These are phyloP conservation scores for Dioscorea cayenensis DNA, from an alignment of 116 monocot genomes.

Conservation along the genomic window DNA sequence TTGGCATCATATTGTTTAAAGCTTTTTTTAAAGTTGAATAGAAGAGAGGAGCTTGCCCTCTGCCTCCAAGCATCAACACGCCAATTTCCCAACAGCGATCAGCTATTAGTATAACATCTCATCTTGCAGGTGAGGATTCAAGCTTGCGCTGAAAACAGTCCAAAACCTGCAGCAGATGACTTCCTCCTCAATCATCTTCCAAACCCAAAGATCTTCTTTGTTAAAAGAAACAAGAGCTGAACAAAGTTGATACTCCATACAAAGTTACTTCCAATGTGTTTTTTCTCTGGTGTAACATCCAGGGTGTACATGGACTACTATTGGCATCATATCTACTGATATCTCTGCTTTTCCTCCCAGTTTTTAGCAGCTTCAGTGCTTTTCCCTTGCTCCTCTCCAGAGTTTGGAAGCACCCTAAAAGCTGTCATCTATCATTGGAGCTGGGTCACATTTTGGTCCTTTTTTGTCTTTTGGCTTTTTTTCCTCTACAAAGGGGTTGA, in stretches of 20 bases:
- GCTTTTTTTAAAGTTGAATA: too few relatives aligned
- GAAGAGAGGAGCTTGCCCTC: too few relatives aligned
- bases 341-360: constrained; percentile 28
- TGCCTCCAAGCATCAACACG: too few relatives aligned
- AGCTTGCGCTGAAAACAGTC: constrained; percentile 14
- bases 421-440: constrained; percentile 36
- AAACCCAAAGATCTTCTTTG: constrained; percentile 25
- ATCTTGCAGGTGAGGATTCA: constrained; percentile 38
- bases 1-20: too few relatives aligned
- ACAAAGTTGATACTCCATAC: neutral
- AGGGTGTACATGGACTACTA: neutral
- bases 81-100: too few relatives aligned
- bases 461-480: neutral
- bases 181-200: constrained; percentile 17
- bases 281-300: constrained; percentile 11
- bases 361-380: constrained; percentile 48
- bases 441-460: constrained; percentile 5
- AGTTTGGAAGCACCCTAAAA: constrained; percentile 17
- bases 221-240: constrained; percentile 21
- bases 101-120: neutral
- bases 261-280: neutral
- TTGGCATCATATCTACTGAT: neutral
- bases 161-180: constrained; percentile 3
- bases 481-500: neutral
- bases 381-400: constrained; percentile 2